These are phyloP conservation scores for Thymus quinquecostatus DNA, from an alignment of 257 asterid genomes.

Conservation along the genomic window DNA sequence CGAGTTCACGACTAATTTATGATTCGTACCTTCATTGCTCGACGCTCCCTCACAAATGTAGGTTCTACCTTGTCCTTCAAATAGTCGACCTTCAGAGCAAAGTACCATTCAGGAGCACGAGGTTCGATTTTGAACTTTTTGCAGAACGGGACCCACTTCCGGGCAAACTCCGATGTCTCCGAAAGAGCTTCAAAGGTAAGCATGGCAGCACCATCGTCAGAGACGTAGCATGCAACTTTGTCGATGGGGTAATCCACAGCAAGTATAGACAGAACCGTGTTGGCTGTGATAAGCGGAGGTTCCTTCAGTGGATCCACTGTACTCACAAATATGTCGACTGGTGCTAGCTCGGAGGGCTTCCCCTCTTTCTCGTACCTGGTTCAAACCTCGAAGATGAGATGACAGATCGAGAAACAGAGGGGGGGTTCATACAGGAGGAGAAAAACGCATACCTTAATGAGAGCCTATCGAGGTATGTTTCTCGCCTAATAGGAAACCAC, in stretches of 20 bases:
- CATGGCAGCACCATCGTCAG: constrained; percentile 99
- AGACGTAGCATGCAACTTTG: constrained; percentile 91
- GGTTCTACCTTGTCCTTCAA: constrained; percentile 88
- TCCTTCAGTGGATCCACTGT: constrained; percentile 97
- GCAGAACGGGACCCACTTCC: constrained; percentile 98
- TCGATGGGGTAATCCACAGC: constrained; percentile 93
- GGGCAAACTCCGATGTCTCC: constrained; percentile 92
- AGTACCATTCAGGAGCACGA: constrained; percentile 97
- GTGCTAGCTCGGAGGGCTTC: constrained; percentile 84
- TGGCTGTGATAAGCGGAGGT: constrained; percentile 97
- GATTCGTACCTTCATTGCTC: constrained; percentile 88
- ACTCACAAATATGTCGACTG: constrained; percentile 85
- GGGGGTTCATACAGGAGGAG: not conserved
- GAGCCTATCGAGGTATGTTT: constrained; percentile 87
- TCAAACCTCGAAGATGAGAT: constrained; percentile 24
- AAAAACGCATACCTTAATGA: constrained; percentile 63
- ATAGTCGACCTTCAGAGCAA: constrained; percentile 81
- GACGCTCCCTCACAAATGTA: constrained; percentile 92
- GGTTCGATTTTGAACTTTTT: constrained; percentile 86
- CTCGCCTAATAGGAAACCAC: constrained; percentile 89
- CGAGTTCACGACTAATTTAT: not conserved
- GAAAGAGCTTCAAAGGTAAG: constrained; percentile 98
- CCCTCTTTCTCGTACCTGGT: constrained; percentile 96
- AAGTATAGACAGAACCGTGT: constrained; percentile 93
- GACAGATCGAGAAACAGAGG: not conserved